Conservation (phyloP, 2,329 filamentous ascomycete genomes). For the Cladophialophora carrionii region DNA sequence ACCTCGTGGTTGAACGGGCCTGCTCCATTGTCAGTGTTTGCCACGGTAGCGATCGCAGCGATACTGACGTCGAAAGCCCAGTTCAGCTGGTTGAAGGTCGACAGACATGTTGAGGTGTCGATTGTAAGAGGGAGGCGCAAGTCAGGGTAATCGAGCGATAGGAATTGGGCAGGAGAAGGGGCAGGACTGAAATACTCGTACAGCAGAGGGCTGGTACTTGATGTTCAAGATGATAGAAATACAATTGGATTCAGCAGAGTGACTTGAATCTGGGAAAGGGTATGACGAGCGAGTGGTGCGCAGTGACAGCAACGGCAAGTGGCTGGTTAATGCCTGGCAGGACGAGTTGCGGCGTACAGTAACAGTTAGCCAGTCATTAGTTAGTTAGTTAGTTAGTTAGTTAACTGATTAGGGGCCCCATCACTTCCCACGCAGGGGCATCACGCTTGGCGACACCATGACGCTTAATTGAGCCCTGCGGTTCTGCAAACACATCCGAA, state of each 20-base stretch:
- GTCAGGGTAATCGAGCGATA: slow-evolving; percentile 18
- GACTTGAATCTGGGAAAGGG: slow-evolving; percentile 11
- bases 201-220: slow-evolving; percentile 33
- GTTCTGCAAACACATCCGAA: not conserved
- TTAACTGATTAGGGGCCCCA: not conserved
- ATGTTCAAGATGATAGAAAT: slow-evolving; percentile 29
- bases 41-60: slow-evolving; percentile 27
- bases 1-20: slow-evolving; percentile 68
- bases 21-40: slow-evolving; percentile 42
- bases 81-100: slow-evolving; percentile 86
- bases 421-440: not conserved
- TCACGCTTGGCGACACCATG: not conserved
- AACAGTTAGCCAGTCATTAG: no score
- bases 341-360: no score
- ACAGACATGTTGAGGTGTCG: slow-evolving; percentile 74
- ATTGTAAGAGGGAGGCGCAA: slow-evolving; percentile 8
- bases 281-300: slow-evolving; percentile 15
- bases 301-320: slow-evolving; percentile 1
- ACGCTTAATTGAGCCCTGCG: not conserved
- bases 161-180: slow-evolving; percentile 7
- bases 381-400: no score
- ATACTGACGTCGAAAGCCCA: slow-evolving; percentile 81
- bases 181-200: slow-evolving; percentile 21
- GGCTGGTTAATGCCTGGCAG: not conserved
- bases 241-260: slow-evolving; percentile 31